Percentiles rank a stretch among this genome's conserved stretches.
phyloP scores from a whole-genome alignment of 345 rosid genomes.

The Passiflora organensis region DNA sequence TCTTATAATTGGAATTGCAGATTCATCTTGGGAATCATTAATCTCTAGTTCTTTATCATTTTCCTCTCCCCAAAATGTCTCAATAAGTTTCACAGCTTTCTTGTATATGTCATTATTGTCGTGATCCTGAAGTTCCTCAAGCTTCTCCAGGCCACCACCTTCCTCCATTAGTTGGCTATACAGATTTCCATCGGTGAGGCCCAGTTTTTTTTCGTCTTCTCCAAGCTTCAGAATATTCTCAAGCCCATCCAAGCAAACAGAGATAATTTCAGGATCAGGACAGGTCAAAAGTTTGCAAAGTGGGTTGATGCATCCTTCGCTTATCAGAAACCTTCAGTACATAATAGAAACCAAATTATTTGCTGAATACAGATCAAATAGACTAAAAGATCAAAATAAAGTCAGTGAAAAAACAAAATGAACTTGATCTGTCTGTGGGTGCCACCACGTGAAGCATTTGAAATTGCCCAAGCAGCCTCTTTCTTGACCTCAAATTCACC shows the following conservation, averaged over 20 bases:
- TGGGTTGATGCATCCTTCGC: constrained; percentile 26
- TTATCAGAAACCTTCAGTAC: constrained; percentile 8
- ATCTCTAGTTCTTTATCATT: constrained; percentile 6
- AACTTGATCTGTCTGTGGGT: constrained; percentile 21
- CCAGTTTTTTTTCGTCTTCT: constrained; percentile 18
- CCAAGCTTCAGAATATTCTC: constrained; percentile 25
- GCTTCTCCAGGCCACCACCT: constrained; percentile 18
- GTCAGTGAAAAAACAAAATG: background rate
- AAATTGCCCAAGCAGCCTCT: constrained; percentile 33
- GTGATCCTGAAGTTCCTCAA: constrained; percentile 22
- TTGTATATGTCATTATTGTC: constrained; percentile 23
- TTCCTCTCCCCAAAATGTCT: constrained; percentile 23
- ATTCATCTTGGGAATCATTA: constrained; percentile 13
- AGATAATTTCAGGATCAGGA: constrained; percentile 30
- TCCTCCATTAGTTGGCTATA: constrained; percentile 20
- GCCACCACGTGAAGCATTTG: constrained; percentile 28
- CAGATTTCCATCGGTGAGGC: constrained; percentile 15
- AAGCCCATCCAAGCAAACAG: constrained; percentile 27
- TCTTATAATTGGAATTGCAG: too few relatives aligned
- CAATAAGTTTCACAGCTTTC: constrained; percentile 23
- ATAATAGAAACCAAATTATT: too few relatives aligned
- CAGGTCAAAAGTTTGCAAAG: constrained; percentile 29
- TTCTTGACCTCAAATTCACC: constrained; percentile 31
- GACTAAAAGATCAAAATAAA: background rate
- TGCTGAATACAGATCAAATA: too few relatives aligned